Conservation (phyloP, 306 rosid genomes). For the Begonia masoniana region DNA sequence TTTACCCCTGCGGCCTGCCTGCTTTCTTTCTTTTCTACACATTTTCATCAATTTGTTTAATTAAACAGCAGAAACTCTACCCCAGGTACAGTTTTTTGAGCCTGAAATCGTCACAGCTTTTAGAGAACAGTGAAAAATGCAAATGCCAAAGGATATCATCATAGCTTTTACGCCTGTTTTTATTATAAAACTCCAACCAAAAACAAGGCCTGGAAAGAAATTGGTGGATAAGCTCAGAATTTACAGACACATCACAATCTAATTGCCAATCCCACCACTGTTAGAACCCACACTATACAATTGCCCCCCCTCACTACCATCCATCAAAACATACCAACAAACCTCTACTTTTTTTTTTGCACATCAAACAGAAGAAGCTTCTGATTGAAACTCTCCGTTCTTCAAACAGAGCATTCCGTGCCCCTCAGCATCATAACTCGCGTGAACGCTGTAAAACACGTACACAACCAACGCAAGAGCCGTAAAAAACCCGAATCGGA, state of each 20-base stretch:
- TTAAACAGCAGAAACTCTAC: background rate
- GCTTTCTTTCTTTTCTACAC: too few relatives aligned
- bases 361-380: constrained; percentile 11
- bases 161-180: too few relatives aligned
- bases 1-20: background rate
- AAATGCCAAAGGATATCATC: too few relatives aligned
- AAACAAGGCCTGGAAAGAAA: background rate
- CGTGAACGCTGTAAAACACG: constrained; percentile 78
- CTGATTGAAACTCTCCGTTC: constrained; percentile 43
- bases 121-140: too few relatives aligned
- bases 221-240: constrained; percentile 8
- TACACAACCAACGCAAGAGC: constrained; percentile 46
- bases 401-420: constrained; percentile 37
- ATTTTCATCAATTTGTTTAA: too few relatives aligned
- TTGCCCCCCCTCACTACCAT: constrained; percentile 13
- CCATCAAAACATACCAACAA: constrained; percentile 1
- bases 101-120: too few relatives aligned
- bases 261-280: constrained; percentile 9
- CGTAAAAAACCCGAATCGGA: constrained; percentile 65
- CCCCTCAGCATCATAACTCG: constrained; percentile 72
- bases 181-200: background rate
- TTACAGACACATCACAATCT: constrained; percentile 17
- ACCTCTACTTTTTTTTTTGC: constrained; percentile 14
- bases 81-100: too few relatives aligned
- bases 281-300: constrained; percentile 28